phyloP scores from a whole-genome alignment of 2,329 filamentous ascomycete genomes.

The Aspergillus sp. region DNA sequence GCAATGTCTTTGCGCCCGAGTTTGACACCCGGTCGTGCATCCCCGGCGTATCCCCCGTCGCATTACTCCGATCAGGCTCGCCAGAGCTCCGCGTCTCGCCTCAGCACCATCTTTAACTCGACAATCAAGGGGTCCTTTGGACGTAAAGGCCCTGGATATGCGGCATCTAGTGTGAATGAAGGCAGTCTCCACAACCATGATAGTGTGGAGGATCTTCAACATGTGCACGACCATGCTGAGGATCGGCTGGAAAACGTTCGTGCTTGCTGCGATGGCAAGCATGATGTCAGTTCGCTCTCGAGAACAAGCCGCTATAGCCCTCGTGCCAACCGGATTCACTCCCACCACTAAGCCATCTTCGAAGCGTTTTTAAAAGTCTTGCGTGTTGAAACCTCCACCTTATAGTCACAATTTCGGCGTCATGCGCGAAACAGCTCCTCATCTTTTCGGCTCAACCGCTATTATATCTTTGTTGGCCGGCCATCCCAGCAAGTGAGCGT shows the following conservation, averaged over 20 bases:
- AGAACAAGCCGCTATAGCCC: conserved; percentile 44
- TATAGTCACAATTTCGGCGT: background rate
- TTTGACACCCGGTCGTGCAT: conserved; percentile 37
- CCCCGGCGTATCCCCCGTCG: conserved; percentile 34
- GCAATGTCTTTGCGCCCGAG: conserved; percentile 39
- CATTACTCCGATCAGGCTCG: conserved; percentile 36
- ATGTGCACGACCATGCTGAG: conserved; percentile 65
- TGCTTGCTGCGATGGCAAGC: conserved; percentile 92
- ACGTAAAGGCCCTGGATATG: conserved; percentile 42
- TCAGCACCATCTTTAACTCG: conserved; percentile 49
- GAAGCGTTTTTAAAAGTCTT: conserved; percentile 2
- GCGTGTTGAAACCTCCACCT: conserved; percentile 1
- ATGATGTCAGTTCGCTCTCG: conserved; percentile 60
- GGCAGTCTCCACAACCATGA: conserved; percentile 56
- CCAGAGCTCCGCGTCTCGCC: conserved; percentile 47
- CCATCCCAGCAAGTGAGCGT: conserved; percentile 5
- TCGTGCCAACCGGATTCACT: conserved; percentile 38
- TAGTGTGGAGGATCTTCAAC: conserved; percentile 78
- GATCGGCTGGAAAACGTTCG: conserved; percentile 90
- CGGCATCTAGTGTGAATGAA: conserved; percentile 38
- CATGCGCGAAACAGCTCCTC: background rate
- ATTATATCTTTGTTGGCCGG: conserved; percentile 6
- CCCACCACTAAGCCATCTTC: conserved; percentile 29
- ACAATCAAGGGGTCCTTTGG: conserved; percentile 52
- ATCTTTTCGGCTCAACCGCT: background rate